These are phyloP conservation scores for Apiospora sp. DNA, from an alignment of 2,329 filamentous ascomycete genomes.

Conservation along the genomic window DNA sequence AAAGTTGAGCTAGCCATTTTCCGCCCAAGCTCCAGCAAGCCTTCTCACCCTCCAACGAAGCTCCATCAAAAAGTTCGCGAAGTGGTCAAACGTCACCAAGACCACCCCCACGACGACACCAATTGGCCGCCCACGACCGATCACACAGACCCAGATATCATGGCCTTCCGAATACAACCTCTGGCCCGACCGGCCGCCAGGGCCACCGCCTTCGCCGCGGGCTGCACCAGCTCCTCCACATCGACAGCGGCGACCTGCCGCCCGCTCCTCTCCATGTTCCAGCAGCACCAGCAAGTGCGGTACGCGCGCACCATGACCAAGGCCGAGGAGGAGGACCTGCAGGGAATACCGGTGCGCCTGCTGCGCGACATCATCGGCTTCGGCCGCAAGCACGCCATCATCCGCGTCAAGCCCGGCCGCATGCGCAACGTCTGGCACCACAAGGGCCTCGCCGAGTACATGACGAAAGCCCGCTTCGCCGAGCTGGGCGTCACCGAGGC, in stretches of 20 bases:
- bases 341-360: conserved; percentile 54
- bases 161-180: conserved; percentile 23
- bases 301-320: conserved; percentile 36
- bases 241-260: not conserved
- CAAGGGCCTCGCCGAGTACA: conserved; percentile 43
- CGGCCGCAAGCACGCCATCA: conserved; percentile 48
- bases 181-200: conserved; percentile 17
- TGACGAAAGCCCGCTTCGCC: conserved; percentile 42
- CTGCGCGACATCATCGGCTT: conserved; percentile 50
- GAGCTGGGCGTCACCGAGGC: conserved; percentile 43
- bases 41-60: not conserved
- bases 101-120: not conserved
- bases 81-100: conserved; percentile 9
- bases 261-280: not conserved
- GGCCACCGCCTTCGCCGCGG: conserved; percentile 8
- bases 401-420: conserved; percentile 44
- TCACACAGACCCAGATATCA: not conserved
- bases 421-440: conserved; percentile 47
- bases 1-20: conserved; percentile 3
- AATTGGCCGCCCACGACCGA: not conserved
- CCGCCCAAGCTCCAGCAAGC: conserved; percentile 14
- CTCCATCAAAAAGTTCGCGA: conserved; percentile 21
- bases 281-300: conserved; percentile 10
- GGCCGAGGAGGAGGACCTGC: conserved; percentile 45
- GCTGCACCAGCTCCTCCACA: not conserved